Evolutionary conservation across 768 basidiomycete genomes (phyloP).

Genomic region (Mycena rosella): DNA sequence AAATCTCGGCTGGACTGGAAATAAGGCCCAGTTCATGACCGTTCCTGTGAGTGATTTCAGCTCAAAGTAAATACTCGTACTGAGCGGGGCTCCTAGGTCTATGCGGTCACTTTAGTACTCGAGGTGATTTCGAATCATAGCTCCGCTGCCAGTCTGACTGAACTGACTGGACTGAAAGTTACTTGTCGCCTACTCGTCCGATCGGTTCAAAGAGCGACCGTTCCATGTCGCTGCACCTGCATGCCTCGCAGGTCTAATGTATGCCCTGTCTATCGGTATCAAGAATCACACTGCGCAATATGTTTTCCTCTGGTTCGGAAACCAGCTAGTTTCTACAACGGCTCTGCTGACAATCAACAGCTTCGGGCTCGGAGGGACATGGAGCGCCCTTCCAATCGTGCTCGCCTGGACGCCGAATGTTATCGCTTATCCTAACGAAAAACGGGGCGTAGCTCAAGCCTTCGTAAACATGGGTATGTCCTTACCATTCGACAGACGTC

Average conservation of each 20-base stretch:
- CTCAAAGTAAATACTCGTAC: constrained; percentile 18
- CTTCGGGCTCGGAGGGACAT: constrained; percentile 31
- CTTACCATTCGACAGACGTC: constrained; percentile 18
- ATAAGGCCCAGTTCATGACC: constrained; percentile 32
- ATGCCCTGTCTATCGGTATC: constrained; percentile 31
- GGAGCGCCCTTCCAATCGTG: constrained; percentile 31
- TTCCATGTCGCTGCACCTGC: constrained; percentile 28
- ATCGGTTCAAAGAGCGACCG: constrained; percentile 30
- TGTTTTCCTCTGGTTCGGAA: constrained; percentile 31
- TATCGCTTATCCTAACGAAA: constrained; percentile 30
- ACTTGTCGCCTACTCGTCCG: constrained; percentile 29
- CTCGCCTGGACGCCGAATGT: constrained; percentile 31
- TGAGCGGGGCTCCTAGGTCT: constrained; percentile 24
- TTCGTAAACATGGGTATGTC: constrained; percentile 32
- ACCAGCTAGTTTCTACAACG: constrained; percentile 7
- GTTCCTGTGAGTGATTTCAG: constrained; percentile 24
- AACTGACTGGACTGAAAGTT: constrained; percentile 24
- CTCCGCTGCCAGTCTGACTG: constrained; percentile 17
- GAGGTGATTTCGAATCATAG: constrained; percentile 25
- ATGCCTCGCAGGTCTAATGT: constrained; percentile 31
- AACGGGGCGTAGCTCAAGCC: constrained; percentile 29
- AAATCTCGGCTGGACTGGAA: constrained; percentile 30
- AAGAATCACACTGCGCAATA: constrained; percentile 32
- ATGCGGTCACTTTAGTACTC: constrained; percentile 30
- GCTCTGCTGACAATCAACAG: constrained; percentile 23